Base-by-base conservation (phyloP, 1,284 basidiomycete species). In the Ustilago lituana region DNA sequence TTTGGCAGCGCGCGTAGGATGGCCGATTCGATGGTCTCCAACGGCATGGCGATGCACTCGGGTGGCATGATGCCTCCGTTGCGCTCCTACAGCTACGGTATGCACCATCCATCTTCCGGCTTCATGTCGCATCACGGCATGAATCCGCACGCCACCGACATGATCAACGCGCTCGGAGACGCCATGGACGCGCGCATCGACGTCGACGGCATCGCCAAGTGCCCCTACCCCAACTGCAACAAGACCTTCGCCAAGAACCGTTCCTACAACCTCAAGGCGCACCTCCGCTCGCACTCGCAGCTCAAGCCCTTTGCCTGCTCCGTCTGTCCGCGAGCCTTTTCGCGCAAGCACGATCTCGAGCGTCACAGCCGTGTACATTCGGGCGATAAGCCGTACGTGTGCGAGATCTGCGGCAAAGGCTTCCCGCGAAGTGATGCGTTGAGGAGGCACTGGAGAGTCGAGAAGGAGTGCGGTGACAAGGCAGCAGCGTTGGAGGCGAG, bases 371-470 rank as follows among this genome's bases (percentile, higher is more conserved):
- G 79, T 9, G 78, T 80, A 2, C 79, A 80, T 40, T 78, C 77
- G 15, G 80, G 80, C 33, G 80, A 82, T 56, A 78, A 78, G 54
- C 80, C 80, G 15, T 82, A 82, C 48, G 61, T 81, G 2, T 82
- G 80, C 58, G 67, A 77, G 26, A 73, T 72, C 33, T 82, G 80
- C 62, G 65, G 74, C 15, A 78, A 78, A 41, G 80, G 77, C 8
- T 82, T 82, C 51, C 80, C 80, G 1, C 57, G 80, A 14, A 78
- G 74, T 41, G 80, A 82, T 48, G 80, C 80, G 19, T 44, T 82
- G 22, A 69, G 80, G 14, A 61, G 80, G 22, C 80, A 82, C 38
- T 81, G 79, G 77, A 62, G 73, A 33, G 75, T 78, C 15, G 75
- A 78, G 47, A 77, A 77, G 54, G 75, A 77, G 46, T 77, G 75